phyloP scores from a whole-genome alignment of 1,284 basidiomycete genomes.

The Trametes pubescens region DNA sequence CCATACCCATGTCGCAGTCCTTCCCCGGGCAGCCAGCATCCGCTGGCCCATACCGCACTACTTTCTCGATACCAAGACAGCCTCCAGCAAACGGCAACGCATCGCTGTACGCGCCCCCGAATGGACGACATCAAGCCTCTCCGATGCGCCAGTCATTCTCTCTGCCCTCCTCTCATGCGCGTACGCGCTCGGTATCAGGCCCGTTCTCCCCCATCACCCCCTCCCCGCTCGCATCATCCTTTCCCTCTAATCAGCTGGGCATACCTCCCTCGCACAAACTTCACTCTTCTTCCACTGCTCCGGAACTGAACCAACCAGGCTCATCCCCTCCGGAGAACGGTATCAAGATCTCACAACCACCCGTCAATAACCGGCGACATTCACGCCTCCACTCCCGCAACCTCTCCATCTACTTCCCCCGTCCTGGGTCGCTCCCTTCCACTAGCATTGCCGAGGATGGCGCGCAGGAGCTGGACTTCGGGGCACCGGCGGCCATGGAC shows the following conservation, averaged over 20 bases:
- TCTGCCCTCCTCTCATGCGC: constrained; percentile 43
- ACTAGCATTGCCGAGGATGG: constrained; percentile 75
- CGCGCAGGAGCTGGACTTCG: constrained; percentile 59
- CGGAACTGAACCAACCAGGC: constrained; percentile 32
- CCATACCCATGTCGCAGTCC: constrained; percentile 38
- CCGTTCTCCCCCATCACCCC: constrained; percentile 61
- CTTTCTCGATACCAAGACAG: constrained; percentile 39
- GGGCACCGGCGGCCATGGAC: constrained; percentile 48
- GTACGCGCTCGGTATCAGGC: constrained; percentile 61
- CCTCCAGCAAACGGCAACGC: constrained; percentile 39
- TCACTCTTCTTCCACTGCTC: constrained; percentile 34
- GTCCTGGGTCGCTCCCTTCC: constrained; percentile 70
- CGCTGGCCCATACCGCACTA: constrained; percentile 50
- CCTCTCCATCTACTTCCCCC: constrained; percentile 89
- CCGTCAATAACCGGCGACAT: constrained; percentile 61
- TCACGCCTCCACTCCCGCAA: constrained; percentile 89
- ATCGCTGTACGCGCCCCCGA: constrained; percentile 33
- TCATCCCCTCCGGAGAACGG: constrained; percentile 27
- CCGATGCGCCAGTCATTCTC: constrained; percentile 59
- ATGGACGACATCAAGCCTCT: constrained; percentile 42
- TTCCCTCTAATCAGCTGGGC: constrained; percentile 46
- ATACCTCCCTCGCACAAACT: constrained; percentile 32
- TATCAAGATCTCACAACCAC: constrained; percentile 27
- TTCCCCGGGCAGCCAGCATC: constrained; percentile 47
- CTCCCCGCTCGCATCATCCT: constrained; percentile 58